Evolutionary conservation across 441 rosid genomes (phyloP).

Genomic region (Brassica balearica): DNA sequence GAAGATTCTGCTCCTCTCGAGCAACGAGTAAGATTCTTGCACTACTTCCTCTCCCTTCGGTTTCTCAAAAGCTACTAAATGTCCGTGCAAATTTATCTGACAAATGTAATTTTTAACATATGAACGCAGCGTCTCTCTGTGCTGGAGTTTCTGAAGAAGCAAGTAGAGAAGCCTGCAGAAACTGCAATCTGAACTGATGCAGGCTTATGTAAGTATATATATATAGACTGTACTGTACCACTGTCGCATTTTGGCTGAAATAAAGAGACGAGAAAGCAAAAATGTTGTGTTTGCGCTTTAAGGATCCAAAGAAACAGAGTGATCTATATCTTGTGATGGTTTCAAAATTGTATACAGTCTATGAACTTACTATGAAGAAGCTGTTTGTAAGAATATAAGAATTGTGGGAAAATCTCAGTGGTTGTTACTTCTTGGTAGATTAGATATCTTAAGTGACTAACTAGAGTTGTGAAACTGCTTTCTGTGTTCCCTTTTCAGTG

Average conservation of each 20-base stretch:
- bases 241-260: slow-evolving; percentile 27
- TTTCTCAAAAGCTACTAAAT: slow-evolving; percentile 5
- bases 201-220: slow-evolving; percentile 26
- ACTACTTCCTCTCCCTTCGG: background rate
- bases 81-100: slow-evolving; percentile 22
- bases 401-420: background rate
- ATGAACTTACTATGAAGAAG: slow-evolving; percentile 20
- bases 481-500: background rate
- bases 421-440: background rate
- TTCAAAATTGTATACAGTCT: slow-evolving; percentile 3
- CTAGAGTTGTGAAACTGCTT: background rate
- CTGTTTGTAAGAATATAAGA: slow-evolving; percentile 15
- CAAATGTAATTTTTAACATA: slow-evolving; percentile 16
- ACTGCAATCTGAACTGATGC: slow-evolving; percentile 26
- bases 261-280: slow-evolving; percentile 32
- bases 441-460: background rate
- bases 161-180: slow-evolving; percentile 59
- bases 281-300: slow-evolving; percentile 26
- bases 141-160: slow-evolving; percentile 78
- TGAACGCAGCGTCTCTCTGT: slow-evolving; percentile 75
- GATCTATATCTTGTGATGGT: slow-evolving; percentile 38
- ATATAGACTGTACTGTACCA: slow-evolving; percentile 13
- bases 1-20: slow-evolving; percentile 72
- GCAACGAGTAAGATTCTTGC: slow-evolving; percentile 63
- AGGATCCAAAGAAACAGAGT: slow-evolving; percentile 27